Percentiles rank a stretch among this genome's conserved stretches.
Evolutionary conservation across 306 rosid genomes (phyloP).

Genomic region (Glycyrrhiza uralensis): DNA sequence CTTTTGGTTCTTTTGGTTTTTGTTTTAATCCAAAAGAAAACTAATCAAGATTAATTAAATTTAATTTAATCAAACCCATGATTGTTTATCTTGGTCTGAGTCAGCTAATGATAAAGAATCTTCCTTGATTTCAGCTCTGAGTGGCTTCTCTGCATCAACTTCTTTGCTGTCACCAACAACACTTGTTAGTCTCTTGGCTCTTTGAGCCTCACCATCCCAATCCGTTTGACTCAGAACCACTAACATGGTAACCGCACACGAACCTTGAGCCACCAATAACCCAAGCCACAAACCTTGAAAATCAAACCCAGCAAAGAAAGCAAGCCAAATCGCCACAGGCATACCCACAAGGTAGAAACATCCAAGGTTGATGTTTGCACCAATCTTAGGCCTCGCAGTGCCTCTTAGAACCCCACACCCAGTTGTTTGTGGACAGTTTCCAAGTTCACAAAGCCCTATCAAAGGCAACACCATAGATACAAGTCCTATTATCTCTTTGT

Average conservation of each 20-base stretch:
- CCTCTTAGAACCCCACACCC: slow-evolving; percentile 97
- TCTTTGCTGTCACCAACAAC: slow-evolving; percentile 38
- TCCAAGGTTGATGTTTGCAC: slow-evolving; percentile 76
- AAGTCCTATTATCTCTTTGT: slow-evolving; percentile 52
- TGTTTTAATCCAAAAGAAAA: slow-evolving; percentile 11
- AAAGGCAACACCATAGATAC: slow-evolving; percentile 76
- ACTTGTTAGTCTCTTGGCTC: slow-evolving; percentile 50
- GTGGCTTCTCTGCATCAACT: slow-evolving; percentile 29
- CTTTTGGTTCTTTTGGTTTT: slow-evolving; percentile 12
- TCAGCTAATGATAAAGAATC: slow-evolving; percentile 36
- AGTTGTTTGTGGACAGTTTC: slow-evolving; percentile 92
- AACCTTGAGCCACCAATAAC: slow-evolving; percentile 74
- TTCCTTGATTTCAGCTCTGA: slow-evolving; percentile 41
- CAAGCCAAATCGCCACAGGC: slow-evolving; percentile 77
- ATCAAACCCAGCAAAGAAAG: slow-evolving; percentile 61
- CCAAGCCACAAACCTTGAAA: slow-evolving; percentile 87
- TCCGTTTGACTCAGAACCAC: slow-evolving; percentile 60
- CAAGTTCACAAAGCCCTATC: slow-evolving; percentile 86
- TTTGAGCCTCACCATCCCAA: slow-evolving; percentile 66
- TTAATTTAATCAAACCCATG: slow-evolving; percentile 38
- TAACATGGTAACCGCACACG: slow-evolving; percentile 83
- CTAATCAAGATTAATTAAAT: slow-evolving; percentile 33
- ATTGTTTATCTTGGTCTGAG: slow-evolving; percentile 34
- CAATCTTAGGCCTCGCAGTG: slow-evolving; percentile 81
- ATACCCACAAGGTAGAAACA: slow-evolving; percentile 88